A percentile compares a stretch with the other conserved stretches of the same genome.
Conservation (phyloP, 2,329 filamentous ascomycete genomes). For the Ascosphaera aggregata region DNA sequence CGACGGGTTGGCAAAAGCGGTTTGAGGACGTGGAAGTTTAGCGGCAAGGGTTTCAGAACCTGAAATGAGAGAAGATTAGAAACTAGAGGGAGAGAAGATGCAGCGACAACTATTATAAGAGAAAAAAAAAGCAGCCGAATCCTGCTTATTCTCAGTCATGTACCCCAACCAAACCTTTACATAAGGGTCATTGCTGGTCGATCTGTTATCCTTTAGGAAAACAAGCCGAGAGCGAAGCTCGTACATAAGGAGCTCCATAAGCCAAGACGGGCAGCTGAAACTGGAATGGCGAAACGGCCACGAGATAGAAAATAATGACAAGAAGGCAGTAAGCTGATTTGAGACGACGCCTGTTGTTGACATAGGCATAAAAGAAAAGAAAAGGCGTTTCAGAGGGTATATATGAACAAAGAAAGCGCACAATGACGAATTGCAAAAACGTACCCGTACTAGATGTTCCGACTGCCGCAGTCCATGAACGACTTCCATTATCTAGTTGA, state of each 20-base stretch:
- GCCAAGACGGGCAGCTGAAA: neutral
- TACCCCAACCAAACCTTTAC: neutral
- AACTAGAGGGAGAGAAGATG: neutral
- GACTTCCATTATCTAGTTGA: neutral
- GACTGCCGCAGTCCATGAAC: neutral
- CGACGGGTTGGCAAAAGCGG: neutral
- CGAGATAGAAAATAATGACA: neutral
- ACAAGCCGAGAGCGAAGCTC: neutral
- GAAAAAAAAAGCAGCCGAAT: neutral
- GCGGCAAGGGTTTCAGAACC: neutral
- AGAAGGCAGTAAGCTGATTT: neutral
- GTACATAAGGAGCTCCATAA: neutral
- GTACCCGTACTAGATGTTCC: neutral
- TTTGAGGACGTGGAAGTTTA: neutral
- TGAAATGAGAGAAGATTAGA: neutral
- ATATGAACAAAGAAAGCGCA: neutral
- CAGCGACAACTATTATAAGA: neutral
- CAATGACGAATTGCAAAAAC: neutral
- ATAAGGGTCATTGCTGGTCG: neutral
- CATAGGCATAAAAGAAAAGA: neutral
- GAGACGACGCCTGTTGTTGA: too few relatives aligned
- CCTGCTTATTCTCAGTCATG: neutral
- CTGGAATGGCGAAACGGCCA: neutral
- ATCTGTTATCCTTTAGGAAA: neutral
- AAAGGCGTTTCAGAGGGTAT: neutral